phyloP scores from a whole-genome alignment of 345 rosid genomes.

The Pseudoturritis turrita region DNA sequence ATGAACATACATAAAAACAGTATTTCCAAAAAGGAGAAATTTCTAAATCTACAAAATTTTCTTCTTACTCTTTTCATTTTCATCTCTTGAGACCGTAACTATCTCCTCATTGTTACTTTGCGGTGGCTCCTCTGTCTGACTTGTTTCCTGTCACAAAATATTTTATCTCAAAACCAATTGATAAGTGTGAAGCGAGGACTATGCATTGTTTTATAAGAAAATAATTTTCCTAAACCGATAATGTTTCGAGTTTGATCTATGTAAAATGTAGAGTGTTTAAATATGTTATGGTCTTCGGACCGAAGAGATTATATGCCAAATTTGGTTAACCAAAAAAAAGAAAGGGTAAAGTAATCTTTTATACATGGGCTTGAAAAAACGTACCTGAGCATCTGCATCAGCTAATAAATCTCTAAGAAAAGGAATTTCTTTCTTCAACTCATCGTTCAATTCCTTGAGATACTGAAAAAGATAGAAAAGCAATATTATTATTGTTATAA shows the following conservation, averaged over 20 bases:
- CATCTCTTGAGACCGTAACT: conserved; percentile 26
- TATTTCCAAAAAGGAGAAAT: no score
- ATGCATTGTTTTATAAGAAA: not conserved
- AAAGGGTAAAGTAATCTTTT: no score
- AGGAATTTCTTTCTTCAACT: conserved; percentile 55
- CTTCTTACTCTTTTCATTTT: conserved; percentile 49
- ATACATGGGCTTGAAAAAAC: not conserved
- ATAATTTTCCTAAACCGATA: not conserved
- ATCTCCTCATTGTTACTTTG: conserved; percentile 29
- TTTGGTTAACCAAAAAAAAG: no score
- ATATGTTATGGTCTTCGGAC: no score
- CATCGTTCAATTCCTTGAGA: conserved; percentile 50
- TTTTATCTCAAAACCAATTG: not conserved
- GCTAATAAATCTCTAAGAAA: conserved; percentile 49
- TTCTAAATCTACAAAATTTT: not conserved
- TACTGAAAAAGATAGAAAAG: conserved; percentile 40
- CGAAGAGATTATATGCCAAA: no score
- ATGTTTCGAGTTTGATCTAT: not conserved
- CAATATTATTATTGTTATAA: not conserved
- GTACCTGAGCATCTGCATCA: conserved; percentile 49
- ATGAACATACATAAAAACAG: not conserved
- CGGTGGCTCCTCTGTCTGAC: conserved; percentile 38
- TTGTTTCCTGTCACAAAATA: conserved; percentile 39
- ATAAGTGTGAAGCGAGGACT: not conserved
- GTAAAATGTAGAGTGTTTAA: not conserved